Conservation (phyloP, 2,329 filamentous ascomycete genomes). For the Metarhizium anisopliae region DNA sequence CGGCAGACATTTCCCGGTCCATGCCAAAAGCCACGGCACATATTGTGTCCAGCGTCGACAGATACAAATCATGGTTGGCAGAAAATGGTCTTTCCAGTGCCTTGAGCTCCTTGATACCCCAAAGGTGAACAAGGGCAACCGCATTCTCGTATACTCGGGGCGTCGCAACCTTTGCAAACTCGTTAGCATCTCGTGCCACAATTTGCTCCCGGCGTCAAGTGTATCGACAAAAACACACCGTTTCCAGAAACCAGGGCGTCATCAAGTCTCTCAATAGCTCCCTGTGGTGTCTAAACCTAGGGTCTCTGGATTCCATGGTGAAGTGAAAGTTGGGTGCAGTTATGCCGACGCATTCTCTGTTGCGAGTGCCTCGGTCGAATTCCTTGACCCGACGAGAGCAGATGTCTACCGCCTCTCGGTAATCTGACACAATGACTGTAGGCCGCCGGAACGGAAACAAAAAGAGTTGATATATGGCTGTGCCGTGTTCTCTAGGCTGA, state of each 20-base stretch:
- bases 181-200: background rate
- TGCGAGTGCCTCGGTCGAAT: constrained; percentile 21
- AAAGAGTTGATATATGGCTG: constrained; percentile 25
- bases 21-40: constrained; percentile 24
- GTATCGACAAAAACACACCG: constrained; percentile 8
- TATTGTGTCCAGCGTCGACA: constrained; percentile 25
- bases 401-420: constrained; percentile 24
- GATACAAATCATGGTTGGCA: constrained; percentile 21
- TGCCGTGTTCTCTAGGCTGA: constrained; percentile 15
- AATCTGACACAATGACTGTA: constrained; percentile 23
- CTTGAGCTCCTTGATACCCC: constrained; percentile 21
- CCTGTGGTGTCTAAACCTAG: constrained; percentile 22
- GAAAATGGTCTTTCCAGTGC: constrained; percentile 21
- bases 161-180: constrained; percentile 20
- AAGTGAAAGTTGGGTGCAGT: constrained; percentile 22
- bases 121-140: constrained; percentile 22
- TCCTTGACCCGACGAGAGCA: constrained; percentile 20
- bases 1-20: constrained; percentile 11
- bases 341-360: constrained; percentile 15
- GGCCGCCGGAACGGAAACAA: constrained; percentile 22
- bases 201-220: too few relatives aligned
- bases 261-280: constrained; percentile 27
- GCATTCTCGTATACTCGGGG: constrained; percentile 25
- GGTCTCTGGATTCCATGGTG: constrained; percentile 21
- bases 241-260: constrained; percentile 25